phyloP scores from a whole-genome alignment of 2,329 filamentous ascomycete species.

The Grosmannia penicillata region DNA sequence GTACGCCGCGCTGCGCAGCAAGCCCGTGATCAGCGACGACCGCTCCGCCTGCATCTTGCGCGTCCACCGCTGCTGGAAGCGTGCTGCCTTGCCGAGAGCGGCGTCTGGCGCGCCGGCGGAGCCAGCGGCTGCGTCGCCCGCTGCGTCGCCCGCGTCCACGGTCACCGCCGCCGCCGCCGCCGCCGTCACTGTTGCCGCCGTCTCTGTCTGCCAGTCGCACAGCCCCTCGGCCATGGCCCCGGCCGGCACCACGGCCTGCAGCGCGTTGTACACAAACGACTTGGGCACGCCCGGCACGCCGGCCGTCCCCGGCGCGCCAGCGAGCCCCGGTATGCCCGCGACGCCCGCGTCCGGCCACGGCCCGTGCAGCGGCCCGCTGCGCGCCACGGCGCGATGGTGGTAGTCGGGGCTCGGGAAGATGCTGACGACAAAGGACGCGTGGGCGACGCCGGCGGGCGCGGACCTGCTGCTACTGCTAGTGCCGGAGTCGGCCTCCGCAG shows the following conservation, averaged over 20 bases:
- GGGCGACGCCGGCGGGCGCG: background rate
- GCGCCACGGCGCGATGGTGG: conserved; percentile 22
- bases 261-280: conserved; percentile 21
- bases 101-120: background rate
- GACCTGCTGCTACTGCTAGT: background rate
- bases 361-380: conserved; percentile 21
- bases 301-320: too few relatives aligned
- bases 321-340: too few relatives aligned
- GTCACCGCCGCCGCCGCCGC: background rate
- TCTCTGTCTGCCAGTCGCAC: conserved; percentile 24
- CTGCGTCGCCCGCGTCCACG: background rate
- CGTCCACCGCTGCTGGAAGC: conserved; percentile 5
- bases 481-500: too few relatives aligned
- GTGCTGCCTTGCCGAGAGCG: background rate
- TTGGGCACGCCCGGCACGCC: too few relatives aligned
- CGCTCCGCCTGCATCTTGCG: conserved; percentile 1
- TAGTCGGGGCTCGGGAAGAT: conserved; percentile 24
- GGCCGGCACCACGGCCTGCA: conserved; percentile 24
- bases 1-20: background rate
- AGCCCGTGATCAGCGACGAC: background rate
- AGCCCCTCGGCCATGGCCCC: conserved; percentile 23
- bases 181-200: conserved; percentile 9
- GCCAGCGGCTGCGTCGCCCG: background rate
- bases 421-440: conserved; percentile 21
- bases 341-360: too few relatives aligned